phyloP scores from a whole-genome alignment of 768 basidiomycete species.

The Naganishia kalamii region DNA sequence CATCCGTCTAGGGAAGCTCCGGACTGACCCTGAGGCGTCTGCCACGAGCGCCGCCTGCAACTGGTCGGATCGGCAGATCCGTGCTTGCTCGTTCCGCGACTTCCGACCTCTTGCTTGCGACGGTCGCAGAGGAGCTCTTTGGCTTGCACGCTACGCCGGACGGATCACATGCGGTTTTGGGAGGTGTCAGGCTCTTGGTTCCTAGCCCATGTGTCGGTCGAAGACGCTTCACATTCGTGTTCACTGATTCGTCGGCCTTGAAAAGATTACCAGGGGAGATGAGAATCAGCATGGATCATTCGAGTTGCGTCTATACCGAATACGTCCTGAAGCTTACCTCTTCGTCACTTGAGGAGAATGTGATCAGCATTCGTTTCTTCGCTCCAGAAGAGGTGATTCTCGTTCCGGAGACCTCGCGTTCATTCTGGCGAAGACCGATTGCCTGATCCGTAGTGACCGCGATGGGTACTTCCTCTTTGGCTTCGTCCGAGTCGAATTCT shows the following conservation, averaged over 20 bases:
- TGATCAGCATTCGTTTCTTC: not conserved
- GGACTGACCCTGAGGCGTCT: slow-evolving; percentile 13
- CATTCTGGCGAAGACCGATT: no score
- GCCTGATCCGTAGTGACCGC: no score
- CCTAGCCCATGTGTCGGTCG: not conserved
- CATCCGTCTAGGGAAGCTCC: not conserved
- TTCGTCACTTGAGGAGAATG: not conserved
- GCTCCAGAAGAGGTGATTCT: not conserved
- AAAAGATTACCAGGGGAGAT: not conserved
- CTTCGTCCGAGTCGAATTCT: no score
- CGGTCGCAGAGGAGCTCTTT: no score
- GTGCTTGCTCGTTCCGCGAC: not conserved
- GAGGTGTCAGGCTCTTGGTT: not conserved
- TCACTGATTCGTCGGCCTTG: not conserved
- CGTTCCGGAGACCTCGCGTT: no score
- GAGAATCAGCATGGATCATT: no score
- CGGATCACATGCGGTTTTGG: not conserved
- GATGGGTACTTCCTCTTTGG: no score
- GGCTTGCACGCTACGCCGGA: no score
- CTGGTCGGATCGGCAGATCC: not conserved
- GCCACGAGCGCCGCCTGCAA: not conserved
- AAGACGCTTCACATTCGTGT: not conserved
- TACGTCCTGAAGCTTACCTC: not conserved
- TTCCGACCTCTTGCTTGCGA: not conserved
- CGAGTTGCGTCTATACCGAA: no score